Conservation (phyloP, 192 early-diverging fungal species). For the Bifiguratus adelaidae region DNA sequence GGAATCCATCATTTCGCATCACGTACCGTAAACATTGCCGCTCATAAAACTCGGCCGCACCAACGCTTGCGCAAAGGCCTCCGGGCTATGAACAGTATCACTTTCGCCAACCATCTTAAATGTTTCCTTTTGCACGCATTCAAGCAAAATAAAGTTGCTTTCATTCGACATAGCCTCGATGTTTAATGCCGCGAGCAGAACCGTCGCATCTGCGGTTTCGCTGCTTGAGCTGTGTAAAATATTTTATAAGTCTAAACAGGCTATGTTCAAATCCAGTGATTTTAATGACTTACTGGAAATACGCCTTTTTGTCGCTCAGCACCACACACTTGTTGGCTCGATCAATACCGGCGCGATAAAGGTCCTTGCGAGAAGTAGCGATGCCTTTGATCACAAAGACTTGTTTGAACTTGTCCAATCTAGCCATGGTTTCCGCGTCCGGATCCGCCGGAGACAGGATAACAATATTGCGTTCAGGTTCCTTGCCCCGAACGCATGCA, state of each 20-base stretch:
- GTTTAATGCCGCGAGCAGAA: conserved; percentile 54
- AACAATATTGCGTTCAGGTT: conserved; percentile 38
- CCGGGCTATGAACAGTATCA: conserved; percentile 39
- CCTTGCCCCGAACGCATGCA: conserved; percentile 47
- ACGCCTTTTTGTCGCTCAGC: conserved; percentile 26
- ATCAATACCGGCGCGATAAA: conserved; percentile 44
- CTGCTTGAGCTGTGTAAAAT: not conserved
- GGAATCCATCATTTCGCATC: no score
- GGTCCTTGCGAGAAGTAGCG: conserved; percentile 42
- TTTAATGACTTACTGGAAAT: conserved; percentile 4
- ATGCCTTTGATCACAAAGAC: conserved; percentile 46
- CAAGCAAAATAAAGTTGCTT: conserved; percentile 55
- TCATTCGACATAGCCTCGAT: conserved; percentile 41
- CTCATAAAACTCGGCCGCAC: conserved; percentile 58
- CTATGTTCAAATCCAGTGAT: not conserved
- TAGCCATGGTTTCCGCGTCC: conserved; percentile 11
- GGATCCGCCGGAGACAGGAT: conserved; percentile 43
- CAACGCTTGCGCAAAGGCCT: conserved; percentile 42
- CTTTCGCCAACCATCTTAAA: conserved; percentile 67
- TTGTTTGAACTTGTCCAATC: conserved; percentile 35
- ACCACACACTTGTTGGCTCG: conserved; percentile 41
- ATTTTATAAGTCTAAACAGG: not conserved
- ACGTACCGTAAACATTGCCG: conserved; percentile 64
- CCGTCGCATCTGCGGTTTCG: conserved; percentile 45
- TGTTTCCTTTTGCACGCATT: conserved; percentile 63